phyloP scores from a whole-genome alignment of 2,329 filamentous ascomycete genomes.

The Fonsecaea pugnacius region DNA sequence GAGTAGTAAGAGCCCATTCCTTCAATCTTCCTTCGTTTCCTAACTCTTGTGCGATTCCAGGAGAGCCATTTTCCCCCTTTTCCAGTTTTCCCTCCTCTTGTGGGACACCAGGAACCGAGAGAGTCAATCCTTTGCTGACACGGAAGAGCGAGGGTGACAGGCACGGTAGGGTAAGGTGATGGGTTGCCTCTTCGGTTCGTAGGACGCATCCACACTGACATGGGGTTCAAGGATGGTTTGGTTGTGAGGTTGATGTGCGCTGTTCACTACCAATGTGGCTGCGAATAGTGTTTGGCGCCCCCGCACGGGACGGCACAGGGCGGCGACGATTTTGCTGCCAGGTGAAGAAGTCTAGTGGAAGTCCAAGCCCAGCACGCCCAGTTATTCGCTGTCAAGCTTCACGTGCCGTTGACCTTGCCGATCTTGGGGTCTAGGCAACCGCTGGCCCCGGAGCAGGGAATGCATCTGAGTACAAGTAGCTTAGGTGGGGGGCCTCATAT shows the following conservation, averaged over 20 bases:
- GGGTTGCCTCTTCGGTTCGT: conserved; percentile 5
- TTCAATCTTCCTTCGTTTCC: not conserved
- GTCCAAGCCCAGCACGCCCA: too few relatives aligned
- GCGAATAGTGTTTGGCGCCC: conserved; percentile 2
- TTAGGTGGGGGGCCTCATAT: not conserved
- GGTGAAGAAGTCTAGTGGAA: not conserved
- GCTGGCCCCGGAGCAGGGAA: not conserved
- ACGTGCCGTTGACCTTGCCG: conserved; percentile 3
- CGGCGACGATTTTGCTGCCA: not conserved
- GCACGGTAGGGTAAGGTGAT: not conserved
- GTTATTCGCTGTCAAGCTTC: not conserved
- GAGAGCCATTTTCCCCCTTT: not conserved
- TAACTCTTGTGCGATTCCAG: not conserved
- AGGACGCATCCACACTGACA: not conserved
- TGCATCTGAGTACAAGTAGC: not conserved
- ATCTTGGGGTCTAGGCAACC: not conserved
- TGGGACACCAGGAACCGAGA: not conserved
- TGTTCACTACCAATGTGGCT: not conserved
- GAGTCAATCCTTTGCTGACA: conserved; percentile 1
- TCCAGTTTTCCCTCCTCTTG: not conserved
- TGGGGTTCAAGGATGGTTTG: not conserved
- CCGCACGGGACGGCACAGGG: conserved; percentile 5
- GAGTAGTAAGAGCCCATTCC: not conserved
- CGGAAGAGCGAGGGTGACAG: not conserved
- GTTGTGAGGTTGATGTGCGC: not conserved